Conservation (phyloP, 129 eudicot genomes). For the Oenanthe sinensis region DNA sequence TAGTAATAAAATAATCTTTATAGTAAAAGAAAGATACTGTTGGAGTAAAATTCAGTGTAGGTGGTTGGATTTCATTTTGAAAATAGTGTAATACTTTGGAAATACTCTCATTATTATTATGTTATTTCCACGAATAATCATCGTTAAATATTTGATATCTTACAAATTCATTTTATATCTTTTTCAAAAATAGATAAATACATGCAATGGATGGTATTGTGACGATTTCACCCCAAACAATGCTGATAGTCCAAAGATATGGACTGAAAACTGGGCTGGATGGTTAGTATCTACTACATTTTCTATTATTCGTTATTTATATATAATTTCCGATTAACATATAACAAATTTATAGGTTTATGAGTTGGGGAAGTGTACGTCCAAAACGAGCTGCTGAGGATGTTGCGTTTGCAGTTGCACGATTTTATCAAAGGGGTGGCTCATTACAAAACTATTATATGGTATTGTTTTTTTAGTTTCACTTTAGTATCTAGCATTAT, state of each 20-base stretch:
- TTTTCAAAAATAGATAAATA: slow-evolving; percentile 29
- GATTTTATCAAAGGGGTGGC: slow-evolving; percentile 17
- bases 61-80: too few species aligned
- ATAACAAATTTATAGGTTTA: neutral
- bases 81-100: too few species aligned
- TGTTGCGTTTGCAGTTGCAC: slow-evolving; percentile 22
- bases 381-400: slow-evolving; percentile 20
- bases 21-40: too few species aligned
- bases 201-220: slow-evolving; percentile 81
- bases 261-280: slow-evolving; percentile 83
- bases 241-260: slow-evolving; percentile 60
- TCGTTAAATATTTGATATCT: too few species aligned
- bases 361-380: slow-evolving; percentile 6
- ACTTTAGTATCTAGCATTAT: neutral
- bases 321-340: too few species aligned
- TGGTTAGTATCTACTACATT: neutral
- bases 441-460: slow-evolving; percentile 15
- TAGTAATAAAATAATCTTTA: too few species aligned
- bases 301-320: neutral
- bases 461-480: slow-evolving; percentile 16
- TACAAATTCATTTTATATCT: neutral
- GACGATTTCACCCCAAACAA: slow-evolving; percentile 50
- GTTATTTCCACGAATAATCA: too few species aligned
- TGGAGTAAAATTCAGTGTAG: too few species aligned
- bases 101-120: neutral